A percentile compares a stretch with the other conserved stretches of the same genome.
phyloP scores from a whole-genome alignment of 2,329 filamentous ascomycete genomes.

The Nothophoma quercina region DNA sequence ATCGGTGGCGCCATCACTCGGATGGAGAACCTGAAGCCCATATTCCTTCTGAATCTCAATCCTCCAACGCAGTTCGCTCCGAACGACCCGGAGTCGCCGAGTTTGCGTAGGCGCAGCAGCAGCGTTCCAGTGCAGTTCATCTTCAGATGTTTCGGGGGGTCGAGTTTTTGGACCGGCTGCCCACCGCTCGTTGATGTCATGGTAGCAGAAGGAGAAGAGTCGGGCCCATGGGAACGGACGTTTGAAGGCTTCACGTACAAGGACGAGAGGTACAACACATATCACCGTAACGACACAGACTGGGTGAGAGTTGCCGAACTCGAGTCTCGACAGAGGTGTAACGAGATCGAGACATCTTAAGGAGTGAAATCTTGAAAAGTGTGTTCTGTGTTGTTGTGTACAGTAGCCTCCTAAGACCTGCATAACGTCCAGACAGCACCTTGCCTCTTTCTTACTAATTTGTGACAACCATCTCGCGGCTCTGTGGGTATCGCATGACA shows the following conservation, averaged over 20 bases:
- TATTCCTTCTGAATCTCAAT: not conserved
- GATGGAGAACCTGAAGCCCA: not conserved
- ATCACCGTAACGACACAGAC: not conserved
- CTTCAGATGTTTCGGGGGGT: constrained; percentile 1
- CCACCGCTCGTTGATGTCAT: not conserved
- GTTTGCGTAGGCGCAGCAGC: not conserved
- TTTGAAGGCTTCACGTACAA: not conserved
- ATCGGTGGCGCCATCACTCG: not conserved
- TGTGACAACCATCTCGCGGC: too few species aligned
- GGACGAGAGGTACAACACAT: not conserved
- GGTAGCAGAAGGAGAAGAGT: not conserved
- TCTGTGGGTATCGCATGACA: too few species aligned
- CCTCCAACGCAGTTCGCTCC: not conserved
- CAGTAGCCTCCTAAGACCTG: too few species aligned
- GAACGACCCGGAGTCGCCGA: not conserved
- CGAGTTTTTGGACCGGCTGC: not conserved
- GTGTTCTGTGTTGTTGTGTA: too few species aligned
- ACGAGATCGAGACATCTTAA: too few species aligned
- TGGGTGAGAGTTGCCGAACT: not conserved
- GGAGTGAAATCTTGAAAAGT: too few species aligned
- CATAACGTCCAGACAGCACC: too few species aligned
- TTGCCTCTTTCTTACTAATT: too few species aligned
- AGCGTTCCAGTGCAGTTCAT: not conserved
- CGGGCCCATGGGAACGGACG: not conserved
- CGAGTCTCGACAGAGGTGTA: not conserved